Percentiles rank a stretch among this genome's conserved stretches.
Evolutionary conservation across 257 asterid species (phyloP).

Genomic region (Penstemon eatonii): DNA sequence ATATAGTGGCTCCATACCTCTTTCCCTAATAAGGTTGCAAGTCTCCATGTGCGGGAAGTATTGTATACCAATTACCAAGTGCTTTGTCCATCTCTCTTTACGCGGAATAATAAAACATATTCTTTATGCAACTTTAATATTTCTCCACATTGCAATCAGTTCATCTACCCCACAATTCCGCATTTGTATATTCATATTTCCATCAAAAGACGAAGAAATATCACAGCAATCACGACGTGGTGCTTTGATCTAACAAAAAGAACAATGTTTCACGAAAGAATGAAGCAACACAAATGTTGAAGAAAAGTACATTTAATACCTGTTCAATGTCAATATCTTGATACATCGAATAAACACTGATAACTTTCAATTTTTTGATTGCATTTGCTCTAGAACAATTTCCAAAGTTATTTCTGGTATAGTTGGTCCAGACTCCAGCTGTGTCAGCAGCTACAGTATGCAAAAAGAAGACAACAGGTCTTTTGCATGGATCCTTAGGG

Average conservation of each 20-base stretch:
- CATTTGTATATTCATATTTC: constrained; percentile 45
- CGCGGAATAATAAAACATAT: neutral
- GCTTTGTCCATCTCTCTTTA: neutral
- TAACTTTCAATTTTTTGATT: constrained; percentile 41
- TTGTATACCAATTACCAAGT: neutral
- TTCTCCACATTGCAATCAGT: constrained; percentile 51
- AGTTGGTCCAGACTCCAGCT: constrained; percentile 47
- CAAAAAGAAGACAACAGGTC: constrained; percentile 61
- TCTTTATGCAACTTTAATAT: constrained; percentile 21
- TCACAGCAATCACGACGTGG: constrained; percentile 81
- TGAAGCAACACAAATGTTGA: constrained; percentile 6
- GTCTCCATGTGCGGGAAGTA: neutral
- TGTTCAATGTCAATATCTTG: constrained; percentile 40
- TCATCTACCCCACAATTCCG: constrained; percentile 62
- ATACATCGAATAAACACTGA: constrained; percentile 44
- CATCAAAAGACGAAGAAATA: constrained; percentile 42
- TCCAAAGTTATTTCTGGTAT: constrained; percentile 32
- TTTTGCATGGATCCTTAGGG: constrained; percentile 58
- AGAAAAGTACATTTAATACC: constrained; percentile 37
- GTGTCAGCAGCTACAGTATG: constrained; percentile 36
- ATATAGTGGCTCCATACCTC: neutral
- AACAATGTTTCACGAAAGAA: constrained; percentile 9
- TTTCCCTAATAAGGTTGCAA: neutral
- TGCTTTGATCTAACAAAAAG: constrained; percentile 44
- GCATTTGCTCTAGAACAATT: constrained; percentile 43